A percentile compares a stretch with the other conserved stretches of the same genome.
Conservation (phyloP, 2,329 filamentous ascomycete species). For the Corinectria fuckeliana region DNA sequence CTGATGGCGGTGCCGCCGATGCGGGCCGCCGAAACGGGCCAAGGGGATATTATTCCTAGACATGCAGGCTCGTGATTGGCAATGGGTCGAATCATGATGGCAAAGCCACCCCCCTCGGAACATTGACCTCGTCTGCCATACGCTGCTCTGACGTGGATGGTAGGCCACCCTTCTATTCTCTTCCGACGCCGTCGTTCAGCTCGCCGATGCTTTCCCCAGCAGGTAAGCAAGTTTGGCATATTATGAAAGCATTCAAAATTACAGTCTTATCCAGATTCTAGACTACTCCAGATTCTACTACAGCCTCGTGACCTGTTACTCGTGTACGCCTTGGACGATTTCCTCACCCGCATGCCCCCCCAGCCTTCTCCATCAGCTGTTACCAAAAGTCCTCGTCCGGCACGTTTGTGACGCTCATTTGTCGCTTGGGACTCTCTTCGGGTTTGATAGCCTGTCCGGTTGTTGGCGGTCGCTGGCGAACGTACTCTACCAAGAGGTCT, state of each 20-base stretch:
- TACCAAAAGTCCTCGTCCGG: not conserved
- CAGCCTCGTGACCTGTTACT: no score
- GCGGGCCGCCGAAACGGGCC: not conserved
- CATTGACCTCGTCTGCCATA: not conserved
- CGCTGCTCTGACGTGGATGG: constrained; percentile 11
- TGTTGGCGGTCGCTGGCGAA: not conserved
- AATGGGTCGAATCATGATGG: constrained; percentile 13
- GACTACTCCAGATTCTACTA: no score
- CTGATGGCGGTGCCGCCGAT: constrained; percentile 6
- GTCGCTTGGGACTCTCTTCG: not conserved
- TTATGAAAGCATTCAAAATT: not conserved
- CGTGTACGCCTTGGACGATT: no score
- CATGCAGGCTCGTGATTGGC: constrained; percentile 26
- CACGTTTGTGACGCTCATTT: not conserved
- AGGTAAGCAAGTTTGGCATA: no score
- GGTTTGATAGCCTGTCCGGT: not conserved
- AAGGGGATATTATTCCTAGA: not conserved
- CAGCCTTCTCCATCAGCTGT: no score
- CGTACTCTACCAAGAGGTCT: constrained; percentile 16
- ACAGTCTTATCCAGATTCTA: not conserved
- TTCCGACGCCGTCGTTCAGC: constrained; percentile 1
- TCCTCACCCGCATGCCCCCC: no score
- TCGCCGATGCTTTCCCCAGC: not conserved
- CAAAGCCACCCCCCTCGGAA: not conserved
- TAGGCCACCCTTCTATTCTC: constrained; percentile 8